Percentiles rank a stretch among this genome's conserved stretches.
These are phyloP conservation scores for Quercus ilex DNA, from an alignment of 306 rosid species.

Conservation along the genomic window DNA sequence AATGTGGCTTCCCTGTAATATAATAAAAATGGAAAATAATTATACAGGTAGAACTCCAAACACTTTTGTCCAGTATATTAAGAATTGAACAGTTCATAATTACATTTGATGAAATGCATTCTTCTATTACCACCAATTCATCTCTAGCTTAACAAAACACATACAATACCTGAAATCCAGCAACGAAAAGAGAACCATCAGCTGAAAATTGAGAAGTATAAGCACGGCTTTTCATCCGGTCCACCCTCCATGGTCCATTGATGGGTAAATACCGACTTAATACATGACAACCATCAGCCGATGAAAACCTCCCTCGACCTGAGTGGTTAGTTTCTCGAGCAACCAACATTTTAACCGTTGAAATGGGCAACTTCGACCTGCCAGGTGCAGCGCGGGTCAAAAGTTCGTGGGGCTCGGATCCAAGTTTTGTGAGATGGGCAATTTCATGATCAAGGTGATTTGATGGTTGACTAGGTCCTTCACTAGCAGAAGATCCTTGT, in stretches of 20 bases:
- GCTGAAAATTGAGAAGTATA: slow-evolving; percentile 58
- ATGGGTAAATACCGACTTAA: slow-evolving; percentile 50
- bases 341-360: slow-evolving; percentile 46
- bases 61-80: not conserved
- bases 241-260: slow-evolving; percentile 48
- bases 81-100: not conserved
- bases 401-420: slow-evolving; percentile 37
- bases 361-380: slow-evolving; percentile 38
- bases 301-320: slow-evolving; percentile 49
- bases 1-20: slow-evolving; percentile 72
- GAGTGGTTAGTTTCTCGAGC: slow-evolving; percentile 51
- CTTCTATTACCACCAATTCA: not conserved
- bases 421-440: slow-evolving; percentile 47
- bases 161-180: slow-evolving; percentile 49
- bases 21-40: not conserved
- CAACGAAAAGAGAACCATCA: slow-evolving; percentile 54
- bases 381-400: slow-evolving; percentile 33
- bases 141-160: not conserved
- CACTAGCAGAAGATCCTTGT: slow-evolving; percentile 22
- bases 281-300: slow-evolving; percentile 47
- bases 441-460: slow-evolving; percentile 47
- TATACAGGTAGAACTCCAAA: not conserved
- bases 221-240: slow-evolving; percentile 43
- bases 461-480: slow-evolving; percentile 17
- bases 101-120: slow-evolving; percentile 6